Conservation (phyloP, 2,329 filamentous ascomycete species). For the Penicillium sp. region DNA sequence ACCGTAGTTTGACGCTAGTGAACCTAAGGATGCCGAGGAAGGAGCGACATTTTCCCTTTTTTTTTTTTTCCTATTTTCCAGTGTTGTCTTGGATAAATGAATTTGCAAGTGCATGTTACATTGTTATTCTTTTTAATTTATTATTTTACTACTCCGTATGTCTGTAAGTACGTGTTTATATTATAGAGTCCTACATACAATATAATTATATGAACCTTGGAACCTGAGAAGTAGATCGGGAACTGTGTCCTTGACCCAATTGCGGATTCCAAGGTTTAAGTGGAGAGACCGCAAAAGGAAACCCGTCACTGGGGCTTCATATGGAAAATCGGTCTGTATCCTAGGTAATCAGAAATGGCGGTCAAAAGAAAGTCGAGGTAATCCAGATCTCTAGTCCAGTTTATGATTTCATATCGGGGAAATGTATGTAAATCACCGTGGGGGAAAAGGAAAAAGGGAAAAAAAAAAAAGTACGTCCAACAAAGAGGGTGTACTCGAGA, state of each 20-base stretch:
- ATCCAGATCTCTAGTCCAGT: background rate
- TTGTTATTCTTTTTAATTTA: background rate
- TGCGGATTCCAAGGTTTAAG: background rate
- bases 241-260: background rate
- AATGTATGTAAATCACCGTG: background rate
- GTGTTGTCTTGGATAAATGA: background rate
- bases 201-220: background rate
- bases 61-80: background rate
- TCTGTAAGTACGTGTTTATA: background rate
- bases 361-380: background rate
- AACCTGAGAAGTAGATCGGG: background rate
- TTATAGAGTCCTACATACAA: background rate
- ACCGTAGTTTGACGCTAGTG: conserved; percentile 3
- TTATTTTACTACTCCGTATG: background rate
- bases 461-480: background rate
- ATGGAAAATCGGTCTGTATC: background rate
- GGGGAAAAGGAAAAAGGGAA: background rate
- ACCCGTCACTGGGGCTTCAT: background rate
- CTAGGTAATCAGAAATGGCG: background rate
- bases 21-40: conserved; percentile 9
- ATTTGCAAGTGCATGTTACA: background rate
- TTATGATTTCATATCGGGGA: background rate
- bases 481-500: background rate
- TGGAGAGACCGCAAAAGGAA: conserved; percentile 1
- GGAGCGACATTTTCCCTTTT: background rate